Base-by-base conservation (phyloP, 106 monocot genomes). In the Dioscorea zingiberensis region DNA sequence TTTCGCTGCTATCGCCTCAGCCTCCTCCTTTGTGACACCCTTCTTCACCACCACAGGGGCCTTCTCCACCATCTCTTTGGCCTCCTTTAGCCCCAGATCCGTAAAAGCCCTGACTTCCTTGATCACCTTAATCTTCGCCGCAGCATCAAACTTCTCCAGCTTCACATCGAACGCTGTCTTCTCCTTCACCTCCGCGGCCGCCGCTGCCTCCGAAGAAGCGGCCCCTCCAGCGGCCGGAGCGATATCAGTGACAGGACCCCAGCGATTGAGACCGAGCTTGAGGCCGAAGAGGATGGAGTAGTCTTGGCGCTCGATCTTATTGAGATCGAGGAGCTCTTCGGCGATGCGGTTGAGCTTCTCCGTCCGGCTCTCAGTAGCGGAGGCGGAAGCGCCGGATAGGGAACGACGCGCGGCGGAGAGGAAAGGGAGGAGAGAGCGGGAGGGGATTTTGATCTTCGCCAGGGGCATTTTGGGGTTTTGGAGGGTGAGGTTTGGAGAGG, bases 11-110 rank as follows among this genome's bases (percentile, higher is more conserved):
- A 95, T 83, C 26, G 70, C 66, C 75, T 95, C 85, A 10, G 91
- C 94, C 54, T 87, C 94, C 62, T 95, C 91, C 67, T 91, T 95
- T 8, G 84, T 54, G 0, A 95, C 72, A 11, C 80, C 83, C 60
- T 83, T 83, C 77, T 85, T 91, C 27, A 87, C 54, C 55, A 95
- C 82, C n/a, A 95, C 87, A 1, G 94, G 91, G 0, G 80, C 76
- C 71, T 95, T 95, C 76, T 95, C 94, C 73, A 95, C 94, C 55
- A 91, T 48, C 73, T 95, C 94, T 77, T 95, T 95, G 8, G 91
- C 94, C 76, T 95, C 94, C 80, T 95, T 95, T 60, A 95, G 62
- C 54, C 94, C 87, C 32, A 95, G 73, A 51, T 91, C 87, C 54
- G 91, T 91, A 62, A 95, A 84, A 23, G 84, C 62, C 63, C 94